Percentiles rank a stretch among this genome's conserved stretches.
Evolutionary conservation across 805 yeast species (phyloP).

Genomic region (Sugiyamaella smithiae): DNA sequence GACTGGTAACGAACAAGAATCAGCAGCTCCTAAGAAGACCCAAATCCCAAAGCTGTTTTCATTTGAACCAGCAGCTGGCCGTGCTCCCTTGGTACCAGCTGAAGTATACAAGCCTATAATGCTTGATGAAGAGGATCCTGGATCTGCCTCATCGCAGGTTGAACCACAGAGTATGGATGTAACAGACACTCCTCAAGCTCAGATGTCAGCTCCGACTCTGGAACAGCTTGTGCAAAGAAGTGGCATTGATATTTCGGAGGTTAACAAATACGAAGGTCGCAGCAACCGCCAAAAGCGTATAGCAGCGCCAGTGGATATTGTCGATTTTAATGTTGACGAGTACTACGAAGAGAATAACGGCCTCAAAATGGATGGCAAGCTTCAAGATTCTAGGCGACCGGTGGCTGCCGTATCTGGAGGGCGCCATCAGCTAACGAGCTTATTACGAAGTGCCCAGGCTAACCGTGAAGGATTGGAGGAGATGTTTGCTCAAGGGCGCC

Average conservation of each 20-base stretch:
- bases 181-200: neutral
- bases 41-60: neutral
- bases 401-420: constrained; percentile 34
- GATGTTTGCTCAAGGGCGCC: constrained; percentile 26
- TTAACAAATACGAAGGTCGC: constrained; percentile 6
- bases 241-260: neutral
- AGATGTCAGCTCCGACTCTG: neutral
- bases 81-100: neutral
- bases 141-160: neutral
- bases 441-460: constrained; percentile 32
- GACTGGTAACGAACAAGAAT: no score
- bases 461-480: constrained; percentile 36
- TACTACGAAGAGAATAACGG: constrained; percentile 38
- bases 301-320: constrained; percentile 27
- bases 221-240: neutral
- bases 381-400: constrained; percentile 31
- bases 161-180: neutral
- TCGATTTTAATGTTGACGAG: constrained; percentile 39
- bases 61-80: neutral
- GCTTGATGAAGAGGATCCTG: neutral
- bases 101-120: constrained; percentile 10
- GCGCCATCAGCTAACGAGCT: constrained; percentile 33
- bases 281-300: neutral
- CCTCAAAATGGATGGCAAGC: constrained; percentile 34
- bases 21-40: no score